These are phyloP conservation scores for Talaromyces ruber DNA, from an alignment of 495 filamentous ascomycete genomes.

Conservation along the genomic window DNA sequence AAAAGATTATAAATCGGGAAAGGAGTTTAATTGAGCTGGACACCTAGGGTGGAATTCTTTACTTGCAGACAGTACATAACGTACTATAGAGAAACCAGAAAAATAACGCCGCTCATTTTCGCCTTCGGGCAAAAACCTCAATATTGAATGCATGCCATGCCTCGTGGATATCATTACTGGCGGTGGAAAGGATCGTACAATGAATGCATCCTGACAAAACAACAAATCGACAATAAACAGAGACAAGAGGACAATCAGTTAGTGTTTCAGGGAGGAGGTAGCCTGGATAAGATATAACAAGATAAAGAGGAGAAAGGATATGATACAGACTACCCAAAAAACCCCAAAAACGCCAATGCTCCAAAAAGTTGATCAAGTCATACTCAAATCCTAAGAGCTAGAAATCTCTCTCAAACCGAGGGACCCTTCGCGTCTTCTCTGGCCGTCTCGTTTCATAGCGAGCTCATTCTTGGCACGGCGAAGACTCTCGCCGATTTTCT, in stretches of 20 bases:
- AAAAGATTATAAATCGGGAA: background rate
- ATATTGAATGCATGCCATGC: background rate
- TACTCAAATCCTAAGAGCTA: background rate
- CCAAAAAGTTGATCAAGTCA: background rate
- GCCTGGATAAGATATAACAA: background rate
- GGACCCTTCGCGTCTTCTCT: background rate
- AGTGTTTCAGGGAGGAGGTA: background rate
- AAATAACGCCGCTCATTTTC: background rate
- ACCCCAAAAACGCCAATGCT: background rate
- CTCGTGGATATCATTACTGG: slow-evolving; percentile 7
- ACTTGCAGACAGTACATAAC: background rate
- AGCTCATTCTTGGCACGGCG: slow-evolving; percentile 37
- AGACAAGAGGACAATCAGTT: background rate
- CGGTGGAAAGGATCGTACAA: background rate
- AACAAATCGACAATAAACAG: background rate
- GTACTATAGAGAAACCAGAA: background rate
- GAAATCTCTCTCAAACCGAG: background rate
- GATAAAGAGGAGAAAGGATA: background rate
- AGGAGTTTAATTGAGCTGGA: background rate
- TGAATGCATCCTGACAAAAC: background rate
- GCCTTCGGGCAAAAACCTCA: background rate
- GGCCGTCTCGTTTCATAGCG: slow-evolving; percentile 29
- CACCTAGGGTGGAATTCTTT: background rate
- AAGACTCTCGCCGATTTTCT: slow-evolving; percentile 36
- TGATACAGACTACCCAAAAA: background rate